phyloP scores from a whole-genome alignment of 371 early-diverging fungal species.

The Rhizopus arrhizus region DNA sequence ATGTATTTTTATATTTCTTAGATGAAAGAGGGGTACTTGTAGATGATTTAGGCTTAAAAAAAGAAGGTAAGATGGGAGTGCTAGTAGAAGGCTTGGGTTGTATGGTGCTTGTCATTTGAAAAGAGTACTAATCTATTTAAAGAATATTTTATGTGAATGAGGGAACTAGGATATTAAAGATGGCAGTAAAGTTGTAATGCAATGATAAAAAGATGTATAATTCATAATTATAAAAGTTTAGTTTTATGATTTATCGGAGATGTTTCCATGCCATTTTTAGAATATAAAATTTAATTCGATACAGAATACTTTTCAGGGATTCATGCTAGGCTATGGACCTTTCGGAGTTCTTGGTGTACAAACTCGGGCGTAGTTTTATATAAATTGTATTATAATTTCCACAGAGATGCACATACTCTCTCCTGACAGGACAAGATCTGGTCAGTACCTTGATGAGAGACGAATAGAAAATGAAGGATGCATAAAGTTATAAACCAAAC shows the following conservation, averaged over 20 bases:
- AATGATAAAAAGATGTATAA: not conserved
- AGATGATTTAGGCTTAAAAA: conserved; percentile 6
- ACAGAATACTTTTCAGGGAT: too few relatives aligned
- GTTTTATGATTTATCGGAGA: conserved; percentile 1
- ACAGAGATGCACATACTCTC: too few relatives aligned
- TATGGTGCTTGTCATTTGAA: not conserved
- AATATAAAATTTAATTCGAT: too few relatives aligned
- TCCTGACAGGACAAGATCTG: too few relatives aligned
- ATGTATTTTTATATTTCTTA: not conserved
- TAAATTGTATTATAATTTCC: too few relatives aligned
- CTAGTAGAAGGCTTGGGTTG: not conserved
- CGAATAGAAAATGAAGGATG: too few relatives aligned
- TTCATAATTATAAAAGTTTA: not conserved
- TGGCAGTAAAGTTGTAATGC: not conserved
- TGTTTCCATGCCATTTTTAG: not conserved
- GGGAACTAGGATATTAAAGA: not conserved
- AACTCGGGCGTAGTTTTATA: too few relatives aligned
- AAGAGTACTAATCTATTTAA: not conserved
- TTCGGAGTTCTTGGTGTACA: too few relatives aligned
- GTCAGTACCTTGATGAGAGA: too few relatives aligned
- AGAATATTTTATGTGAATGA: not conserved
- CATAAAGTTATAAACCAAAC: too few relatives aligned
- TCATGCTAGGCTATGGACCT: too few relatives aligned
- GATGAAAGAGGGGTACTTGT: conserved; percentile 8
- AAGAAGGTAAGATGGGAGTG: not conserved